phyloP scores from a whole-genome alignment of 495 filamentous ascomycete genomes.

The Neurospora discreta region DNA sequence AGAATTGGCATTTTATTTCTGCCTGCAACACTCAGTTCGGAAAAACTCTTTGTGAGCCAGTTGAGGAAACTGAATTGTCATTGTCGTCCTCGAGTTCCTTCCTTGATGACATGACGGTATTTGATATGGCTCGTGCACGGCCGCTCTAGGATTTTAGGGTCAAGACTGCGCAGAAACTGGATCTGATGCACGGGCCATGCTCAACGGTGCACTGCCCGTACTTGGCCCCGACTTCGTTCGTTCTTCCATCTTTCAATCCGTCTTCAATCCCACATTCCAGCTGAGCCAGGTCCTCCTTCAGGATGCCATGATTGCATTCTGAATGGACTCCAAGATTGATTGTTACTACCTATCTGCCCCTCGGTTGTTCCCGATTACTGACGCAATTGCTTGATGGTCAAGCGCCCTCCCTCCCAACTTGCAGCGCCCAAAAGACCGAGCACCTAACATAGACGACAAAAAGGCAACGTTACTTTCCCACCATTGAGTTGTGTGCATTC shows the following conservation, averaged over 20 bases:
- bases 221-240: not conserved
- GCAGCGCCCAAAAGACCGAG: not conserved
- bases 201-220: not conserved
- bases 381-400: not conserved
- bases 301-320: not conserved
- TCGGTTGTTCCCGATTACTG: not conserved
- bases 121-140: not conserved
- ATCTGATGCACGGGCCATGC: not conserved
- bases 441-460: not conserved
- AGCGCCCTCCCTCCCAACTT: not conserved
- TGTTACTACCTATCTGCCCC: no score
- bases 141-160: not conserved
- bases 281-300: no score
- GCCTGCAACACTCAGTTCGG: no score
- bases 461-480: slow-evolving; percentile 18
- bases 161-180: not conserved
- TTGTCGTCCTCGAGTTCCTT: not conserved
- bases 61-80: no score
- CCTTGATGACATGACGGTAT: not conserved
- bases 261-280: not conserved
- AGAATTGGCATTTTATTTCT: no score
- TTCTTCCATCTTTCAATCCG: not conserved
- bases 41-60: no score
- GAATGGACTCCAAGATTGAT: not conserved
- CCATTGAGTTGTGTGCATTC: not conserved